Conservation (phyloP, 495 filamentous ascomycete genomes). For the Aspergillus mulundensis region DNA sequence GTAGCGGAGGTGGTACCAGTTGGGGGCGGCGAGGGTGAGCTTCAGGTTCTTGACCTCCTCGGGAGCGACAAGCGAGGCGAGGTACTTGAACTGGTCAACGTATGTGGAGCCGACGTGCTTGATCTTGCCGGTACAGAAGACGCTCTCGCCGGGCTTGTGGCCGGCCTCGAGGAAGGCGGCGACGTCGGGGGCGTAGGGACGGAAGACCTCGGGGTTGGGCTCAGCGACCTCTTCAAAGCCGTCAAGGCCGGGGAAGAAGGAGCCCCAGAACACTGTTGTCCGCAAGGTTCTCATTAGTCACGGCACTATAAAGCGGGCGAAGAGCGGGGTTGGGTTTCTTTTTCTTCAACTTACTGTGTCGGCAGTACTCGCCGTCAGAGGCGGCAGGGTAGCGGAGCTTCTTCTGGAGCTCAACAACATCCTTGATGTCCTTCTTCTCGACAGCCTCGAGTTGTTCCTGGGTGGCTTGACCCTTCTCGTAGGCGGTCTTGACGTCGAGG, state of each 20-base stretch:
- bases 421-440: conserved; percentile 64
- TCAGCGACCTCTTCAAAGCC: conserved; percentile 61
- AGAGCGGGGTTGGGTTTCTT: background rate
- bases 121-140: conserved; percentile 70
- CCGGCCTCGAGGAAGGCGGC: conserved; percentile 67
- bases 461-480: conserved; percentile 46
- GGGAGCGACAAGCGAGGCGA: conserved; percentile 57
- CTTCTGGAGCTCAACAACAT: conserved; percentile 61
- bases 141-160: conserved; percentile 70
- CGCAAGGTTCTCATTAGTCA: conserved; percentile 2
- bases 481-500: conserved; percentile 56
- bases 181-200: conserved; percentile 74
- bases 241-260: conserved; percentile 71
- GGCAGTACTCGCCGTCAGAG: conserved; percentile 73
- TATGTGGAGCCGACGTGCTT: conserved; percentile 60
- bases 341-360: conserved; percentile 46
- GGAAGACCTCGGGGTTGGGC: conserved; percentile 60
- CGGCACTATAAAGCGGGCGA: background rate
- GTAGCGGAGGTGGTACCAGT: conserved; percentile 73
- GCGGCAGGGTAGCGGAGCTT: conserved; percentile 64
- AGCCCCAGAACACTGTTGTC: conserved; percentile 61
- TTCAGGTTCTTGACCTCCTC: conserved; percentile 63
- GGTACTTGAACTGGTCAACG: conserved; percentile 63
- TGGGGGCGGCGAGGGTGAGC: conserved; percentile 67
- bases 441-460: conserved; percentile 39